Evolutionary conservation across 352 stramenopile species (phyloP), one percentile per base, ranked within the genome.

Genomic region (Globisporangium paroecandrum): DNA sequence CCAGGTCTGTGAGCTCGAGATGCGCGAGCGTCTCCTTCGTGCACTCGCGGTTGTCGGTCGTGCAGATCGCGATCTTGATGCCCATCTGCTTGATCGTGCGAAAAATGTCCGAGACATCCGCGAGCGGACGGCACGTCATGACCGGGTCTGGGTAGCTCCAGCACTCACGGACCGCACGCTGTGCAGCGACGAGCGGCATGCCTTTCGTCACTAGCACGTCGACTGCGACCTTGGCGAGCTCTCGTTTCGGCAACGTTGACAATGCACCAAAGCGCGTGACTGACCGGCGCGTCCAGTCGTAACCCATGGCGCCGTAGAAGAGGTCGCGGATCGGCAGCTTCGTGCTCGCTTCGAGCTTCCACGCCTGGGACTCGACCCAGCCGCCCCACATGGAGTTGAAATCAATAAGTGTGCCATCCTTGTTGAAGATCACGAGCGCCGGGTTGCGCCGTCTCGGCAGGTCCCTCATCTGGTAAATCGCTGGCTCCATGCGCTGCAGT

Each of bases 51-150:
- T 77, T 76, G 62, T 89, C 80, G 1, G 74, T 80, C 4, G 80
- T 89, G 59, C 75, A 66, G 13, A 87, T 69, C 32, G 78, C 79
- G 61, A 88, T 87, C 67, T 83, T 83, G 34, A 83, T 74, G 12
- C 73, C 74, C 71, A 79, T 75, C n/a, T 53, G 51, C 53, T 73
- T 72, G 69, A 81, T 76, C 13, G 62, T 71, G 36, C 65, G 69
- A 58, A 83, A 83, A 27, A 83, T 58, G 9, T 46, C 65, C 8
- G 34, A 36, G 32, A 83, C 53, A 54, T 82, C 75, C 2, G 57
- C 71, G 41, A 77, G 68, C 27, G 76, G 69, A 6, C 68, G 64
- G 12, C 71, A 74, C 18, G 64, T 71, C 15, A 65, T 62, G 4
- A 75, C 60, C 2, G 76, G 71, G 27, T 82, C 72, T 2, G 76